These are phyloP conservation scores for Phytopythium helicoides DNA, from an alignment of 352 stramenopile genomes.

Conservation along the genomic window DNA sequence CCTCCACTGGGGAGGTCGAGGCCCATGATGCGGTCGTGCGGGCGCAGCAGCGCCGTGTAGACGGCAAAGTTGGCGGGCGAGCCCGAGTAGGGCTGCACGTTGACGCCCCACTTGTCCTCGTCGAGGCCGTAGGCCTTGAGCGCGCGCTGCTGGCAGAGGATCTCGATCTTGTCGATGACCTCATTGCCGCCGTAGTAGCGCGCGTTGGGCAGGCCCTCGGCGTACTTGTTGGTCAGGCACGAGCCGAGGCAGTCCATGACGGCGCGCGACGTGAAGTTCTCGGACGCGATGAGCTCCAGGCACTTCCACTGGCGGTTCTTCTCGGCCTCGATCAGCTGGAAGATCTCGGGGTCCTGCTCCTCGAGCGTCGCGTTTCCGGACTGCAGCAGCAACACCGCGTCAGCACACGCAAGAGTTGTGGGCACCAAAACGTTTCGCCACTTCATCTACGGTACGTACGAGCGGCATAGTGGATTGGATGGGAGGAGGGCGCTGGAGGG, in stretches of 20 bases:
- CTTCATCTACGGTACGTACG: no score
- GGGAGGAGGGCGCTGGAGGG: neutral
- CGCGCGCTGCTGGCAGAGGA: slow-evolving; percentile 93
- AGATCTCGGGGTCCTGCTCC: slow-evolving; percentile 96
- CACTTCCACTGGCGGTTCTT: slow-evolving; percentile 98
- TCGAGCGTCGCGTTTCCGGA: slow-evolving; percentile 80
- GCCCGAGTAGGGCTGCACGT: slow-evolving; percentile 98
- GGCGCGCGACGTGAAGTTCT: slow-evolving; percentile 99
- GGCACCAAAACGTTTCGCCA: no score
- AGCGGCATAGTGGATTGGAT: slow-evolving; percentile 43
- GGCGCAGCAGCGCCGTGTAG: slow-evolving; percentile 96
- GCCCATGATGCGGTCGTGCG: slow-evolving; percentile 99
- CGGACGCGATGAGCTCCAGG: slow-evolving; percentile 98
- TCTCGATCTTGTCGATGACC: slow-evolving; percentile 96
- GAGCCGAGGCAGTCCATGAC: slow-evolving; percentile 99
- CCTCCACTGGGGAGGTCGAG: slow-evolving; percentile 98
- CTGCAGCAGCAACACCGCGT: slow-evolving; percentile 11
- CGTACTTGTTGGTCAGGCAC: slow-evolving; percentile 99
- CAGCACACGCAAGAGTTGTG: no score
- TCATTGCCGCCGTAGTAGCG: slow-evolving; percentile 99
- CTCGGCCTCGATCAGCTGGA: slow-evolving; percentile 98
- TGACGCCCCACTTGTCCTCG: slow-evolving; percentile 95
- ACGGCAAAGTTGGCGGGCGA: slow-evolving; percentile 99
- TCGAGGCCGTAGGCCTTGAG: slow-evolving; percentile 94
- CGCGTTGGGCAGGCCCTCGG: slow-evolving; percentile 94